Evolutionary conservation across 768 basidiomycete species (phyloP).

Genomic region (Serpula lacrymans): DNA sequence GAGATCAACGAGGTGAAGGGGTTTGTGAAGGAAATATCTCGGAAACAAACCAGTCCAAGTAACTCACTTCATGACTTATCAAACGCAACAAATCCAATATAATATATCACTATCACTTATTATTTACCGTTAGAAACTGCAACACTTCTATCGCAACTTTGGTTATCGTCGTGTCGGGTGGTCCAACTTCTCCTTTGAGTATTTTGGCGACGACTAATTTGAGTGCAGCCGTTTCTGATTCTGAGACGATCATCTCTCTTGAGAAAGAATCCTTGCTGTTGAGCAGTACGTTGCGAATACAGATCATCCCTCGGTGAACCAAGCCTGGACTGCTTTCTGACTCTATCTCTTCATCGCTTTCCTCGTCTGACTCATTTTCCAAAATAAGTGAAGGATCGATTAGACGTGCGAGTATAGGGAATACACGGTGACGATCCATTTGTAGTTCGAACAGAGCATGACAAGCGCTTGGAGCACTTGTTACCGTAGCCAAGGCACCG

Average conservation of each 20-base stretch:
- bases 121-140: conserved; percentile 28
- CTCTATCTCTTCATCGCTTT: conserved; percentile 30
- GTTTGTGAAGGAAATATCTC: too few relatives aligned
- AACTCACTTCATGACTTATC: too few relatives aligned
- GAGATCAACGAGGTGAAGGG: too few relatives aligned
- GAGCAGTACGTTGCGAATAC: conserved; percentile 59
- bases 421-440: conserved; percentile 55
- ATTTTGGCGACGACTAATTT: conserved; percentile 48
- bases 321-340: conserved; percentile 52
- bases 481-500: conserved; percentile 83
- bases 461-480: conserved; percentile 59
- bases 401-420: conserved; percentile 65
- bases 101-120: conserved; percentile 7
- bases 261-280: conserved; percentile 39
- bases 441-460: conserved; percentile 60
- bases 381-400: conserved; percentile 53
- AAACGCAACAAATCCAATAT: too few relatives aligned
- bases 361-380: conserved; percentile 30
- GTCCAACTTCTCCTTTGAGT: conserved; percentile 39
- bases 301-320: conserved; percentile 76
- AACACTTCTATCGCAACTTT: conserved; percentile 50
- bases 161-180: conserved; percentile 36
- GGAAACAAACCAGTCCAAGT: too few relatives aligned
- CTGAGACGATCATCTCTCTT: conserved; percentile 43
- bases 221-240: conserved; percentile 53